Evolutionary conservation across 768 basidiomycete genomes (phyloP).

Genomic region (Rubroboletus pulcherrimus): DNA sequence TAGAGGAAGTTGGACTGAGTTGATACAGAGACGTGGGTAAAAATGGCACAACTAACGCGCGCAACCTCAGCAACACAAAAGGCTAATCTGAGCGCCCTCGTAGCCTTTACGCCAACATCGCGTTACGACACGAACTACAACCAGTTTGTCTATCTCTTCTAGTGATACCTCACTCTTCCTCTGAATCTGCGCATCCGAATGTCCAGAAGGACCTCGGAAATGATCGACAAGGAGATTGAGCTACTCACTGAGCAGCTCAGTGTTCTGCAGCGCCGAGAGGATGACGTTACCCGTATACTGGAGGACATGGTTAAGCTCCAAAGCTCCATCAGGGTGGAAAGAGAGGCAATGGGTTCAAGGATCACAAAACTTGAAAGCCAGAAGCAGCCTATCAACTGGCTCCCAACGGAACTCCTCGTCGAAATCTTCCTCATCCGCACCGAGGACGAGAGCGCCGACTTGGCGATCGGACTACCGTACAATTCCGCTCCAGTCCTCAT

Average conservation of each 20-base stretch:
- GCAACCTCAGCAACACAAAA: background rate
- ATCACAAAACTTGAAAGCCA: slow-evolving; percentile 36
- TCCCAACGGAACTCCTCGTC: slow-evolving; percentile 46
- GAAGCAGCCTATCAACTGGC: slow-evolving; percentile 47
- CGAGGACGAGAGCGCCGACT: slow-evolving; percentile 25
- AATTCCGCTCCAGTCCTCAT: slow-evolving; percentile 37
- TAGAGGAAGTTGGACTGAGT: background rate
- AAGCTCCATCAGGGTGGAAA: slow-evolving; percentile 35
- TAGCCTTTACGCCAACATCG: background rate
- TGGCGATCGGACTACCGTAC: slow-evolving; percentile 22
- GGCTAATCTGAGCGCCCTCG: background rate
- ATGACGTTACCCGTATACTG: slow-evolving; percentile 39
- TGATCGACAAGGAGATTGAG: slow-evolving; percentile 37
- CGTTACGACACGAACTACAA: background rate
- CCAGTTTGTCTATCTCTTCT: background rate
- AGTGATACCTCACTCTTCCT: background rate
- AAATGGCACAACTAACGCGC: background rate
- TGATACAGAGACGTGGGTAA: background rate
- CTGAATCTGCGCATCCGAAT: slow-evolving; percentile 9
- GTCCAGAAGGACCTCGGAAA: slow-evolving; percentile 17
- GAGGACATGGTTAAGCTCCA: slow-evolving; percentile 38
- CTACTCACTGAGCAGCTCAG: slow-evolving; percentile 38
- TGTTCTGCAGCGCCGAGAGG: slow-evolving; percentile 36
- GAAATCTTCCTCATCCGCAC: slow-evolving; percentile 38
- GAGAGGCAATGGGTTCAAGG: slow-evolving; percentile 28